These are phyloP conservation scores for Triadica sebifera DNA, from an alignment of 345 rosid genomes.

Conservation along the genomic window DNA sequence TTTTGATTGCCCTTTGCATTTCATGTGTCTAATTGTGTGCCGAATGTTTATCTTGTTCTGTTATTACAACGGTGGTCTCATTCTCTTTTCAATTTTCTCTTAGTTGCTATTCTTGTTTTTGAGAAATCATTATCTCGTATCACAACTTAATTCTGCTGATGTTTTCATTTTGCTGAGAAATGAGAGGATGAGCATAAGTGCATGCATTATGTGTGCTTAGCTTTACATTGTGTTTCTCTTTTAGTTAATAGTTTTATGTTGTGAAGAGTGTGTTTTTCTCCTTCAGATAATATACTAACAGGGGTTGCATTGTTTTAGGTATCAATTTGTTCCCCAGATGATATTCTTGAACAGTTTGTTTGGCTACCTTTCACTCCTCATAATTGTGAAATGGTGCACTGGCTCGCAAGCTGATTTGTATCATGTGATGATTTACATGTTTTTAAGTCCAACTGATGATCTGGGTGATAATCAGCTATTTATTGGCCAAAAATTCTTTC, in stretches of 20 bases:
- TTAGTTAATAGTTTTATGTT: background rate
- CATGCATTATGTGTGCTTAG: no score
- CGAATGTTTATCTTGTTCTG: no score
- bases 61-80: no score
- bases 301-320: conserved; percentile 48
- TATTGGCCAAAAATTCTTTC: conserved; percentile 48
- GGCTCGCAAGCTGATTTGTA: conserved; percentile 94
- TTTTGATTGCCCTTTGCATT: no score
- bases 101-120: no score
- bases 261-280: background rate
- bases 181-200: no score
- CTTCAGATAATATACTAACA: background rate
- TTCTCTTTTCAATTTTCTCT: no score
- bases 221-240: no score
- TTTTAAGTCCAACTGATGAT: conserved; percentile 87
- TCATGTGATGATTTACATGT: conserved; percentile 96
- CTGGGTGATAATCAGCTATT: conserved; percentile 90
- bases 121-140: no score
- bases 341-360: conserved; percentile 88
- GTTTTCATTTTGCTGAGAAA: no score
- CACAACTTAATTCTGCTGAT: no score
- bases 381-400: conserved; percentile 86
- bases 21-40: no score
- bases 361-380: conserved; percentile 84
- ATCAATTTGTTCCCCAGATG: conserved; percentile 89